phyloP scores from a whole-genome alignment of 495 filamentous ascomycete species.

The Elasticomyces elasticus region DNA sequence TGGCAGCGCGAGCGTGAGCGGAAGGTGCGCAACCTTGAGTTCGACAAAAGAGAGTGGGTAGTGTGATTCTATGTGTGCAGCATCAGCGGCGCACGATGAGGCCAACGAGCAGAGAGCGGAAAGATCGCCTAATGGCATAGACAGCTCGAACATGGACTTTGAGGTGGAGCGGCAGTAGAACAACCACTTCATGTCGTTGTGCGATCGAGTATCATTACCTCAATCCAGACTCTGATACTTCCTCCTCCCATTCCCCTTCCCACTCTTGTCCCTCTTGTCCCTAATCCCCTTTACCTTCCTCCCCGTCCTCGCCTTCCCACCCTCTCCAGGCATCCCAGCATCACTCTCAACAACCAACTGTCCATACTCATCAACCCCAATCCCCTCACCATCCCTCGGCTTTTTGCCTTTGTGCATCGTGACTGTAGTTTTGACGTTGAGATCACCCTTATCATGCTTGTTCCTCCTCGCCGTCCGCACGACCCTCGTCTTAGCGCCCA shows the following conservation, averaged over 20 bases:
- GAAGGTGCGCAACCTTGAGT: too few relatives aligned
- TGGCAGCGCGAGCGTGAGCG: too few relatives aligned
- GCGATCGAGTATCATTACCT: too few relatives aligned
- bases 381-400: slow-evolving; percentile 17
- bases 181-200: too few relatives aligned
- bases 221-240: slow-evolving; percentile 4
- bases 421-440: not conserved
- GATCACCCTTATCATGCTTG: slow-evolving; percentile 25
- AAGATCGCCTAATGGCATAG: too few relatives aligned
- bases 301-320: slow-evolving; percentile 25
- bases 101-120: too few relatives aligned
- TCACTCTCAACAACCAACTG: slow-evolving; percentile 6
- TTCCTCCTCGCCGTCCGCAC: slow-evolving; percentile 47
- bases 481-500: slow-evolving; percentile 82
- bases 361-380: slow-evolving; percentile 19
- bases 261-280: slow-evolving; percentile 28
- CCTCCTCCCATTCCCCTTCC: slow-evolving; percentile 10
- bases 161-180: too few relatives aligned
- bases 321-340: slow-evolving; percentile 1
- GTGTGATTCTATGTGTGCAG: too few relatives aligned
- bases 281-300: slow-evolving; percentile 30
- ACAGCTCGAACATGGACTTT: too few relatives aligned
- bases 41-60: too few relatives aligned
- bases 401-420: slow-evolving; percentile 21
- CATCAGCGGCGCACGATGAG: too few relatives aligned